phyloP scores from a whole-genome alignment of 2,329 filamentous ascomycete genomes.

The Colletotrichum lentis region DNA sequence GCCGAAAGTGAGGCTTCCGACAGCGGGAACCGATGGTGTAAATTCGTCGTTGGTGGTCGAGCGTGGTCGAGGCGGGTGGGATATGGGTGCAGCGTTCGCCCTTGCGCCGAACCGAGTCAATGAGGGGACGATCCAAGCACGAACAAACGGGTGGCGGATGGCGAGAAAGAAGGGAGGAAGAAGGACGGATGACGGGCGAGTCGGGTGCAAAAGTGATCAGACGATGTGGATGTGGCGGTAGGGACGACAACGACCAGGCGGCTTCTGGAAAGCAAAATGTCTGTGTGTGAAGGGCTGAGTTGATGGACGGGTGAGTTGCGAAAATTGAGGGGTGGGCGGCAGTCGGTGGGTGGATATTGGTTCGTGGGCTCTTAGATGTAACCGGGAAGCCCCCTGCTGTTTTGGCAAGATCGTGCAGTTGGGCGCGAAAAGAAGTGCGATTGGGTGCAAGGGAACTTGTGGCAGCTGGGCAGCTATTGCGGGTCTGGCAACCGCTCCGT shows the following conservation, averaged over 20 bases:
- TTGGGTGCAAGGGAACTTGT: conserved; percentile 37
- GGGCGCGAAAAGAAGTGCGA: conserved; percentile 38
- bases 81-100: conserved; percentile 28
- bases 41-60: conserved; percentile 17
- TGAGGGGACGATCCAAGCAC: conserved; percentile 16
- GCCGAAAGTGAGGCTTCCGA: conserved; percentile 25
- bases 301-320: conserved; percentile 30
- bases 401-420: conserved; percentile 38
- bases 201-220: conserved; percentile 26
- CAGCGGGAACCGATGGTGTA: conserved; percentile 7
- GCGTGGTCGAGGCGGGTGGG: not conserved
- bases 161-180: conserved; percentile 11
- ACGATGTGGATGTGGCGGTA: conserved; percentile 19
- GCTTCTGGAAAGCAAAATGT: conserved; percentile 18
- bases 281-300: conserved; percentile 14
- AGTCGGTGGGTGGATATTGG: conserved; percentile 37
- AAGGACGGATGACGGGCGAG: conserved; percentile 13
- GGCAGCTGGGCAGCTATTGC: conserved; percentile 40
- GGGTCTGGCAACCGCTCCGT: conserved; percentile 36
- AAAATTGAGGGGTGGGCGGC: conserved; percentile 38
- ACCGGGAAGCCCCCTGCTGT: conserved; percentile 36
- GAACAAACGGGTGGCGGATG: conserved; percentile 17
- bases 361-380: conserved; percentile 35
- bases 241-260: conserved; percentile 8
- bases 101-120: conserved; percentile 13